Evolutionary conservation across 805 yeast species (phyloP), one percentile per base, ranked within the genome.

Genomic region (Spathaspora sp.): DNA sequence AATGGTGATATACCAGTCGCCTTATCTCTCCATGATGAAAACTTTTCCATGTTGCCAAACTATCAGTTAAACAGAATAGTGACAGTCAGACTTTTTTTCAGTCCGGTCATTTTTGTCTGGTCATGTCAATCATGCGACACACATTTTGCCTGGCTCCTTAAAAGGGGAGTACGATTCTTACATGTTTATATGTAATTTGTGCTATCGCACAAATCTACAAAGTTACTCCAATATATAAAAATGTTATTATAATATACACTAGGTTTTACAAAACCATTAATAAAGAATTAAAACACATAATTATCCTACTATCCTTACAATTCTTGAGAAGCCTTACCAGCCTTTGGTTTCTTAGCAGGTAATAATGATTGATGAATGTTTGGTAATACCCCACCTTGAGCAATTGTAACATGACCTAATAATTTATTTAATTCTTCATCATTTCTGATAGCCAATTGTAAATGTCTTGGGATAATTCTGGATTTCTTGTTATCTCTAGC

Each of bases 311-410:
- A 82, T 75, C 26, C 26, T 23, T 23, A 23, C 26, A 82, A 80
- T 75, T 82, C 86, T 74, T 82, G 86, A 66, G 86, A 81, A 68
- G 83, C 83, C 70, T 80, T 80, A 56, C 78, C 75, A 55, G 78
- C 69, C 69, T 81, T 81, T 49, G 79, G 76, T 57, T 85, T 74
- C 79, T 85, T 86, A 80, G 86, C 82, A 74, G 93, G 92, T 65
- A 92, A 85, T 75, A 92, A 86, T 80, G 86, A 86, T 78, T 86
- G 90, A 80, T 89, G 97, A 72, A 91, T 89, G 86, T 90, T 89
- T 80, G 97, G 97, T 76, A 92, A 83, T 66, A 93, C 97, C 89
- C 97, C 97, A 86, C 97, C 97, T 78, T 91, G 96, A 62, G 97
- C 97, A 67, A 92, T 93, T 60, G 97, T 92, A 60, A 93, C 99